Evolutionary conservation across 148 eudicot species (phyloP).

Genomic region (Rhododendron kiyosumense): DNA sequence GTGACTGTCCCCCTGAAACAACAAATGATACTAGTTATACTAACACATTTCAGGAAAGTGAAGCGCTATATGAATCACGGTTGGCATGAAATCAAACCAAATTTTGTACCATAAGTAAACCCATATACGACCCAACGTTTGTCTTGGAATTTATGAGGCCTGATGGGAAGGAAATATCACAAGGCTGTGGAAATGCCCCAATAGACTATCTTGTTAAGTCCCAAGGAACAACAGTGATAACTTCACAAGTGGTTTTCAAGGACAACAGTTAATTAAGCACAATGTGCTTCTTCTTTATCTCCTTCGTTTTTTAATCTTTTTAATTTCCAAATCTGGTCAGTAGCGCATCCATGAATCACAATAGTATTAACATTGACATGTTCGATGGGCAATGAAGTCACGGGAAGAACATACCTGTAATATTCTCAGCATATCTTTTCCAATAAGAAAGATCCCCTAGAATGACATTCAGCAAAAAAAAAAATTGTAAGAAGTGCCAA

Average conservation of each 20-base stretch:
- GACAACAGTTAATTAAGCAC: neutral
- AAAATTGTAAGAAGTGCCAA: conserved; percentile 16
- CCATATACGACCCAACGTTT: neutral
- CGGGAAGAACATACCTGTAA: conserved; percentile 42
- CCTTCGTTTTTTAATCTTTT: neutral
- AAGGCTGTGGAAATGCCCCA: neutral
- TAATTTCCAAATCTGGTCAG: neutral
- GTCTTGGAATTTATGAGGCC: neutral
- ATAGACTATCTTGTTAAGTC: neutral
- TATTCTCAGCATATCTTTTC: conserved; percentile 61
- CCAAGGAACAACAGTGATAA: neutral
- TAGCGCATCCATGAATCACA: neutral
- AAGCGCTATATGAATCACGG: neutral
- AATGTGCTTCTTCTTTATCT: neutral
- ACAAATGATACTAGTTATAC: neutral
- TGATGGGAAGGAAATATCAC: neutral
- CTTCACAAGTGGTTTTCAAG: neutral
- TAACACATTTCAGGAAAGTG: neutral
- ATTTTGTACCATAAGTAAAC: neutral
- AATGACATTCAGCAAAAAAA: conserved; percentile 17
- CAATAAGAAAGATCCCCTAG: conserved; percentile 70
- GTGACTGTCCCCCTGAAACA: conserved; percentile 58
- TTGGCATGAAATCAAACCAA: neutral
- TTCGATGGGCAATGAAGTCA: neutral
- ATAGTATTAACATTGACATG: neutral